Conservation (phyloP, 768 basidiomycete genomes). For the Tricholoma saponaceum region DNA sequence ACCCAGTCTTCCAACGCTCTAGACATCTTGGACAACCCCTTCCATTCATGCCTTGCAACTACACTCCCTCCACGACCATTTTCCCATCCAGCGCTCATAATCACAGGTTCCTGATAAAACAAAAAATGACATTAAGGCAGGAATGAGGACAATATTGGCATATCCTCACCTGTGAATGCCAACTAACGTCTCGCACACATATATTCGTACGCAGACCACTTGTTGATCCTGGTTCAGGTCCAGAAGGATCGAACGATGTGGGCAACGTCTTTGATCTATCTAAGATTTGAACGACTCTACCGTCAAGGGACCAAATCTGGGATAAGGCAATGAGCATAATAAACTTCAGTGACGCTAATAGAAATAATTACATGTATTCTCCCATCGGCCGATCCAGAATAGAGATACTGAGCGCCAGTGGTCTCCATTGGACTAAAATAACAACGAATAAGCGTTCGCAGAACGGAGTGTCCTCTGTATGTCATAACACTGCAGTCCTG, state of each 20-base stretch:
- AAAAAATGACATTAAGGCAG: not conserved
- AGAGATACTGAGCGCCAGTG: conserved; percentile 90
- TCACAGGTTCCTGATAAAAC: conserved; percentile 63
- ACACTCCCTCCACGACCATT: conserved; percentile 59
- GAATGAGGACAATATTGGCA: not conserved
- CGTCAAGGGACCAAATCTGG: conserved; percentile 97
- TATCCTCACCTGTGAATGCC: conserved; percentile 73
- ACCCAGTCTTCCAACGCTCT: conserved; percentile 71
- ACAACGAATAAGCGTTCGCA: conserved; percentile 91
- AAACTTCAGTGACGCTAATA: conserved; percentile 2
- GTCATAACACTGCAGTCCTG: conserved; percentile 94
- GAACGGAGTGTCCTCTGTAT: conserved; percentile 86
- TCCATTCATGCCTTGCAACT: conserved; percentile 95
- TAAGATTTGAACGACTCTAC: conserved; percentile 75
- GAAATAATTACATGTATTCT: conserved; percentile 63
- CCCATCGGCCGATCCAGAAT: conserved; percentile 89
- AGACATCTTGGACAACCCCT: conserved; percentile 74
- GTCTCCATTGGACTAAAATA: conserved; percentile 94
- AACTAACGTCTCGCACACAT: conserved; percentile 92
- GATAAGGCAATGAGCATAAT: conserved; percentile 3
- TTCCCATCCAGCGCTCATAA: conserved; percentile 94
- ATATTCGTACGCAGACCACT: conserved; percentile 27
- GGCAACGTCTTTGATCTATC: conserved; percentile 75
- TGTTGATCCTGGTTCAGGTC: conserved; percentile 37
- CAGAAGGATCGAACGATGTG: conserved; percentile 71